Evolutionary conservation across 2,329 filamentous ascomycete species (phyloP), one percentile per base, ranked within the genome.

Genomic region (Fusarium luffae): DNA sequence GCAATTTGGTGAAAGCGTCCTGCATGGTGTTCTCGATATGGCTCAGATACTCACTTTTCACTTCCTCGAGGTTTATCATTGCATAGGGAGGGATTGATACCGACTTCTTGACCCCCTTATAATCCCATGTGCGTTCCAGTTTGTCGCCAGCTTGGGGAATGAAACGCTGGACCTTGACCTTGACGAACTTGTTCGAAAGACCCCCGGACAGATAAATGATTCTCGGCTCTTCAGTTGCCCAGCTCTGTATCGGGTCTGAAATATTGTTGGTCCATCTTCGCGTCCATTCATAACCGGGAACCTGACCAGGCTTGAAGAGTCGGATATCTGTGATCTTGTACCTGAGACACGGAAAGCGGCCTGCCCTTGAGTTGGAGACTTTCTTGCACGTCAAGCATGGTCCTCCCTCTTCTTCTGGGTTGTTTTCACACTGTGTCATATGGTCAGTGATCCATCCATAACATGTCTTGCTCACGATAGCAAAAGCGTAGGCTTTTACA

Each of bases 261-360:
- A 85, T 83, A 64, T 83, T 85, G 66, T 86, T 84, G 51, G 82
- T 82, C 88, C 87, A 90, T 42, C 88, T 82, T 23, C 81, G 81
- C 4, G 86, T 89, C 87, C 87, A 89, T 70, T 89, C 86, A 62
- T 83, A 83, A 1, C 86, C 86, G 50, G 86, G 84, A 25, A 89
- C 86, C 67, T 87, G 85, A 9, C 85, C 86, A 0, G 86, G 84
- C 72, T 89, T 89, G 76, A 86, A 88, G 11, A 89, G 80, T 51
- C 81, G 82, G 50, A 89, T 81, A 55, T 89, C 87, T 12, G 84
- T 86, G 65, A 90, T 85, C 73, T 89, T 89, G 75, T 86, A 86
- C n/a, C 88, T 83, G 54, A 89, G 79, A 69, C 88, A 90, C 11
- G 86, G 86, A 43, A 88, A 81, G 8, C 85, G 82, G 69, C 83